Base-by-base conservation (phyloP, 2,329 filamentous ascomycete species). In the Sarocladium brachiariae region DNA sequence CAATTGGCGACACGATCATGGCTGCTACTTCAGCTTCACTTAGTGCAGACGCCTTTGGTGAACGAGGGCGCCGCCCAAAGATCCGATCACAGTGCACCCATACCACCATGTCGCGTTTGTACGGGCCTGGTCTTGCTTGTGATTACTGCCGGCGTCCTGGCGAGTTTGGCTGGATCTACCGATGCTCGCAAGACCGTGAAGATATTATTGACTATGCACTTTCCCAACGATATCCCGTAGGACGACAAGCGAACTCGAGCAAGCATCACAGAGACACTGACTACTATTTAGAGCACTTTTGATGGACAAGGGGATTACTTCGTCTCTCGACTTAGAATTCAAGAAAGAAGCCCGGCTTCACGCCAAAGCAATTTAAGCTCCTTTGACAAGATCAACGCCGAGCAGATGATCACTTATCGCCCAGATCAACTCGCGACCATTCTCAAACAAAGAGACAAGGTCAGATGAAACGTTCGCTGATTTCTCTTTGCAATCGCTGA, bases 141-240 rank as follows among this genome's bases (percentile, higher is more conserved):
- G 66, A 74, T 7, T 61, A 73, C 21, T 93, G 88, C 58, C 68
- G 69, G 34, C 67, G 68, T 35, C 64, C 65, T 1, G 78, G 84
- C 0, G 66, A 73, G 14, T 72, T 84, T 50, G 86, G 86, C 23
- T 93, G 85, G 79, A 68, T 93, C 19, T 93, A 88, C 64, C 73
- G 77, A 53, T 93, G 89, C 64, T 78, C 75, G 11, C 80, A 87
- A 61, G 86, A 90, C 58, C 70, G 69, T 10, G 72, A 78, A 25
- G 66, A 70, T 46, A 57, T 68, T 43, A 62, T 66, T 21, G 67
- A 67, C 50, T 57, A 61, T 35, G 56, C 58, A 6, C 53, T 59
- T 31, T 57, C 54, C 13, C 54, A 58, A 50, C 54, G 61, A 53
- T 56, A 59, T 53, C 49, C 50, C 33, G 53, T 54, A 49, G 31